phyloP scores from a whole-genome alignment of 352 stramenopile genomes.

The Phytopythium oedochilum region DNA sequence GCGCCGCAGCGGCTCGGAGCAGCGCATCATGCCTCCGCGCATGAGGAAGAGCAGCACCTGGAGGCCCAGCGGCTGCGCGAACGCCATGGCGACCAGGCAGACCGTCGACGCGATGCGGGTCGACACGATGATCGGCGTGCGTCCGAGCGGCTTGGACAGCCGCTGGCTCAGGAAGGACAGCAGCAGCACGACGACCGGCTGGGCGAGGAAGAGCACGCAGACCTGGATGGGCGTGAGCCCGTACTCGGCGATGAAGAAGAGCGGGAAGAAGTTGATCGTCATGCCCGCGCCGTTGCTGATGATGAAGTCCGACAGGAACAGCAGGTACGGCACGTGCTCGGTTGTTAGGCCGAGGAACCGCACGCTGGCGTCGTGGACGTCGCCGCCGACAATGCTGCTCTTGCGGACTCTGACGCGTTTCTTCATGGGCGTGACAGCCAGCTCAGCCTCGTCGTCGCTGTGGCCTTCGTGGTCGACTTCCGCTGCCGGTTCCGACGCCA shows the following conservation, averaged over 20 bases:
- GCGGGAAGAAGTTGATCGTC: conserved; percentile 82
- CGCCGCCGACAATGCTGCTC: neutral
- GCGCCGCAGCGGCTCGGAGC: conserved; percentile 68
- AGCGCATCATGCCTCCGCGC: conserved; percentile 82
- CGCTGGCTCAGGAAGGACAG: conserved; percentile 51
- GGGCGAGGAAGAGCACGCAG: conserved; percentile 54
- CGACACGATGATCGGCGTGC: conserved; percentile 69
- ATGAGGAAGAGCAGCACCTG: conserved; percentile 73
- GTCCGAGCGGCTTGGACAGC: conserved; percentile 40
- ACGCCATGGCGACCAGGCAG: conserved; percentile 66
- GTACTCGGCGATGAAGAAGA: conserved; percentile 84
- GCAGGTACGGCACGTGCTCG: conserved; percentile 62
- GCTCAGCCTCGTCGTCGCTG: neutral
- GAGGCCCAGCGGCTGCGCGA: conserved; percentile 39
- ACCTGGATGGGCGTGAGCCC: conserved; percentile 67
- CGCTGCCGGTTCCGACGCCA: neutral
- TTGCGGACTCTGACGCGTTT: neutral
- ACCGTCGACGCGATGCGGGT: conserved; percentile 49
- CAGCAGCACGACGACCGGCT: conserved; percentile 63
- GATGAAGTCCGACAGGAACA: conserved; percentile 78
- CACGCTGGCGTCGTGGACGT: conserved; percentile 16
- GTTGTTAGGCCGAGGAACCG: conserved; percentile 61
- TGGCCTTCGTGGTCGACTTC: neutral
- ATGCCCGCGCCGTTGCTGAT: conserved; percentile 83
- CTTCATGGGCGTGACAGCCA: neutral